phyloP scores from a whole-genome alignment of 768 basidiomycete species.

The Suillus subalutaceus region DNA sequence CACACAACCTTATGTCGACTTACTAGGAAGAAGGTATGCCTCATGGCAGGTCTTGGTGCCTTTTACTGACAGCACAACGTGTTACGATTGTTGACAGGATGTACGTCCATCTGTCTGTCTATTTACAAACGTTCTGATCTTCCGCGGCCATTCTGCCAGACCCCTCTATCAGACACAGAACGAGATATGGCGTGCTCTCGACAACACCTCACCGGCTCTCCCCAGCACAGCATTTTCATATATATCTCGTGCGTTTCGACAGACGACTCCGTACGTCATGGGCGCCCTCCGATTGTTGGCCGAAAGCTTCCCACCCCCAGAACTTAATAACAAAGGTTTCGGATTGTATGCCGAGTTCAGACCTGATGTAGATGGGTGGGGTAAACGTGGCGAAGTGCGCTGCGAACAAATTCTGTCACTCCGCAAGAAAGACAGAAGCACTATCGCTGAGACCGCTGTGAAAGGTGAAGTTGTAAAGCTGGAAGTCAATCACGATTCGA shows the following conservation, averaged over 20 bases:
- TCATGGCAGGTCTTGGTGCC: neutral
- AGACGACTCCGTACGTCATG: constrained; percentile 75
- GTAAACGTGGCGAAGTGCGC: constrained; percentile 72
- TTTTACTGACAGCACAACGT: constrained; percentile 3
- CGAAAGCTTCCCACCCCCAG: constrained; percentile 55
- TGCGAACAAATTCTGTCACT: constrained; percentile 70
- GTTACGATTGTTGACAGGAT: constrained; percentile 31
- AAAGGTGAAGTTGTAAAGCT: constrained; percentile 21
- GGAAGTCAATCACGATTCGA: constrained; percentile 22
- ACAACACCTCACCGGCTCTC: constrained; percentile 64
- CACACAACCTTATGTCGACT: constrained; percentile 81
- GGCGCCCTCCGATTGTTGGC: constrained; percentile 77
- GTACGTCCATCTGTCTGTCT: constrained; percentile 34
- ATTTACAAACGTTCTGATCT: neutral
- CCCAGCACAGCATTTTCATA: constrained; percentile 84
- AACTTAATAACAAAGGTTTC: constrained; percentile 72
- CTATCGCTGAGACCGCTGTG: constrained; percentile 11
- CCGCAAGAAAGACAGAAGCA: constrained; percentile 37
- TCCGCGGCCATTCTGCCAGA: constrained; percentile 40
- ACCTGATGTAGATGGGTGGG: constrained; percentile 83
- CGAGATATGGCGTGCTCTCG: constrained; percentile 83
- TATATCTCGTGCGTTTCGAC: constrained; percentile 76
- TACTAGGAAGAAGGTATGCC: constrained; percentile 75
- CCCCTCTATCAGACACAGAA: constrained; percentile 75
- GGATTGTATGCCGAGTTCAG: constrained; percentile 86